Percentiles rank a stretch among this genome's conserved stretches.
phyloP scores from a whole-genome alignment of 2,329 filamentous ascomycete species.

The Phoma sp. region DNA sequence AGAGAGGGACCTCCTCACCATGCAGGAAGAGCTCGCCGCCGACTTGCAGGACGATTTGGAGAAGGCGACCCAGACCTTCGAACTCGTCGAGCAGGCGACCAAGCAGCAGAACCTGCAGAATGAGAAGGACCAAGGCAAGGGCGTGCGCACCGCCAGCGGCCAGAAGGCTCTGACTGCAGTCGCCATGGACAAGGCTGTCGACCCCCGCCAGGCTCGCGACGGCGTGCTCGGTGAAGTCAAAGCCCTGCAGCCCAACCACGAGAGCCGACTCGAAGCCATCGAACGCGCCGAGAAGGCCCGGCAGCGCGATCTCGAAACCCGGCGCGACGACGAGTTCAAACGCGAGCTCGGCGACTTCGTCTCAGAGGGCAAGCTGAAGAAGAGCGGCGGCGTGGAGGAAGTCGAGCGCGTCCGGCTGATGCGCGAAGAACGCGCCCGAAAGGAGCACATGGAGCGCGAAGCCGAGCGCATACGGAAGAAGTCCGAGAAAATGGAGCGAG shows the following conservation, averaged over 20 bases:
- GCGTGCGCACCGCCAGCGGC: slow-evolving; percentile 59
- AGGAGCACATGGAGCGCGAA: slow-evolving; percentile 70
- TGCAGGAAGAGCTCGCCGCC: slow-evolving; percentile 93
- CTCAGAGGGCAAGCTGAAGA: slow-evolving; percentile 89
- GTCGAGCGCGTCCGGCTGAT: slow-evolving; percentile 82
- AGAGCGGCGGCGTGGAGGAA: slow-evolving; percentile 94
- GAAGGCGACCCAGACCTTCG: slow-evolving; percentile 91
- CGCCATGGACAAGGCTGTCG: slow-evolving; percentile 58
- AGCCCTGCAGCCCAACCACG: slow-evolving; percentile 92
- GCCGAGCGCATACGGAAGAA: slow-evolving; percentile 54
- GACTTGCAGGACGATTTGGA: slow-evolving; percentile 95
- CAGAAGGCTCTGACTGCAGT: slow-evolving; percentile 45
- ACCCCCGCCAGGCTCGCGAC: slow-evolving; percentile 86
- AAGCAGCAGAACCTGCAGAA: slow-evolving; percentile 91
- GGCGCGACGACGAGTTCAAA: slow-evolving; percentile 78
- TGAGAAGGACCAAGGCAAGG: slow-evolving; percentile 59
- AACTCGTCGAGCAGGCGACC: slow-evolving; percentile 95
- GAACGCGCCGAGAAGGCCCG: slow-evolving; percentile 93
- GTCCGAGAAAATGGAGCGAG: slow-evolving; percentile 54
- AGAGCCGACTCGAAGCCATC: slow-evolving; percentile 90
- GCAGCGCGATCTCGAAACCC: slow-evolving; percentile 83
- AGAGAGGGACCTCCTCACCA: slow-evolving; percentile 90
- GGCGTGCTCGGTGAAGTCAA: slow-evolving; percentile 91
- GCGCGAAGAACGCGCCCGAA: slow-evolving; percentile 86
- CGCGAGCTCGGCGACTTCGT: slow-evolving; percentile 88